phyloP scores from a whole-genome alignment of 768 basidiomycete species.

The Flagelloscypha sp. region DNA sequence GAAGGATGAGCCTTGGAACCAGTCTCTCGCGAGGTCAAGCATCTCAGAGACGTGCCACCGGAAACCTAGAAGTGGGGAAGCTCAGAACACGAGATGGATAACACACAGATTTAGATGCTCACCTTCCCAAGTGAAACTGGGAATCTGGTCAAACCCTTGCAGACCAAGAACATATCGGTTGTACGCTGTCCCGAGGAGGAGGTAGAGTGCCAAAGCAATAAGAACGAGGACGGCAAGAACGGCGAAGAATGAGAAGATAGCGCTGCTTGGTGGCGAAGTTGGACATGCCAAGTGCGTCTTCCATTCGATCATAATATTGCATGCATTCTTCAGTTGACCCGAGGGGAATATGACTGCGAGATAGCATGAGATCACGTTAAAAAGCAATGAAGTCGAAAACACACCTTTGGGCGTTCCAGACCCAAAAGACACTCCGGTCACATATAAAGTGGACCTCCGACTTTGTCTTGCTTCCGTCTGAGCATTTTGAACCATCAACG shows the following conservation, averaged over 20 bases:
- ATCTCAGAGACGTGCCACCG: no score
- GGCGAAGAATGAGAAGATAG: slow-evolving; percentile 28
- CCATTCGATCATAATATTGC: slow-evolving; percentile 82
- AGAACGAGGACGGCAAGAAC: slow-evolving; percentile 45
- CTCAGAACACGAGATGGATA: no score
- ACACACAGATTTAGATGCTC: no score
- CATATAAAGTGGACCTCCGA: slow-evolving; percentile 81
- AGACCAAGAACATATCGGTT: slow-evolving; percentile 70
- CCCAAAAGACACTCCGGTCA: slow-evolving; percentile 52
- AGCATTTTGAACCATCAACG: no score
- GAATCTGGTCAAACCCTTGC: slow-evolving; percentile 66
- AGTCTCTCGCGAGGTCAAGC: no score
- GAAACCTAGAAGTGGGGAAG: no score
- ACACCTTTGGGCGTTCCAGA: slow-evolving; percentile 34
- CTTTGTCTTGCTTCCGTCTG: no score
- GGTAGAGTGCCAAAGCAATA: slow-evolving; percentile 52
- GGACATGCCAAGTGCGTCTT: slow-evolving; percentile 38
- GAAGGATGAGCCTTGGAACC: no score
- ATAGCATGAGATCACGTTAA: slow-evolving; percentile 4
- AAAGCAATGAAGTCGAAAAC: neutral
- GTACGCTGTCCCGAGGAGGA: slow-evolving; percentile 64
- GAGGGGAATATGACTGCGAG: slow-evolving; percentile 66
- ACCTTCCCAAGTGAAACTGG: slow-evolving; percentile 50
- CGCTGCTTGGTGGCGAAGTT: slow-evolving; percentile 1
- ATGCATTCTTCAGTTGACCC: slow-evolving; percentile 52